These are phyloP conservation scores for Radiomyces spectabilis DNA, from an alignment of 192 early-diverging fungal genomes.

Conservation along the genomic window DNA sequence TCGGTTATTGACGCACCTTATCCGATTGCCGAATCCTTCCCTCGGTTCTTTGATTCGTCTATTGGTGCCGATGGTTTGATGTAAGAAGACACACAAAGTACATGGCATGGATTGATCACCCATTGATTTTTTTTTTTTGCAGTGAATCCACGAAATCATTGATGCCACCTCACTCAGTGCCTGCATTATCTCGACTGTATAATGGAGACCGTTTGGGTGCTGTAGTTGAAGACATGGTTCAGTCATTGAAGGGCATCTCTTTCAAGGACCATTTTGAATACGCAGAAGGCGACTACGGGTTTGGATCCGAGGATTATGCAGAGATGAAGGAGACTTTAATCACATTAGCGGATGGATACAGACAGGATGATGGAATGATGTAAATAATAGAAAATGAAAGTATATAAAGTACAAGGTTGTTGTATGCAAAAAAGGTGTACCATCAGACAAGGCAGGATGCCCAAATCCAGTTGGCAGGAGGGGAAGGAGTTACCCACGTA, in stretches of 20 bases:
- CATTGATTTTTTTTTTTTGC: background rate
- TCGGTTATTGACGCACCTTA: conserved; percentile 6
- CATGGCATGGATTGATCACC: background rate
- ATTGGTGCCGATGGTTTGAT: conserved; percentile 5
- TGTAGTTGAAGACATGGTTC: background rate
- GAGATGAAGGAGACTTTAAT: conserved; percentile 19
- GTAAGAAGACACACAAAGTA: conserved; percentile 12
- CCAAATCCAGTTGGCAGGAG: conserved; percentile 31
- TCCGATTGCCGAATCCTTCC: conserved; percentile 19
- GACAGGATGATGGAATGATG: conserved; percentile 1
- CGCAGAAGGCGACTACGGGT: conserved; percentile 3
- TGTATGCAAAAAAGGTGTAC: too few species aligned
- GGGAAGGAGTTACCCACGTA: conserved; percentile 18
- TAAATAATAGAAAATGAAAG: background rate
- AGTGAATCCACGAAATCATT: background rate
- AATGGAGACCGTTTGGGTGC: background rate
- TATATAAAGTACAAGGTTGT: background rate
- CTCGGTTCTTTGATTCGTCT: conserved; percentile 6
- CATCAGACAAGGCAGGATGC: conserved; percentile 24
- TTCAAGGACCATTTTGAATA: conserved; percentile 15
- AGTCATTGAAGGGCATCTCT: background rate
- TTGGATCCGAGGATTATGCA: conserved; percentile 9
- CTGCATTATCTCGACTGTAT: conserved; percentile 10
- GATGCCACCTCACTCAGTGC: conserved; percentile 2
- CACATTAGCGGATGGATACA: conserved; percentile 12